Evolutionary conservation across 2,329 filamentous ascomycete species (phyloP).

Genomic region (Cordyceps militaris): DNA sequence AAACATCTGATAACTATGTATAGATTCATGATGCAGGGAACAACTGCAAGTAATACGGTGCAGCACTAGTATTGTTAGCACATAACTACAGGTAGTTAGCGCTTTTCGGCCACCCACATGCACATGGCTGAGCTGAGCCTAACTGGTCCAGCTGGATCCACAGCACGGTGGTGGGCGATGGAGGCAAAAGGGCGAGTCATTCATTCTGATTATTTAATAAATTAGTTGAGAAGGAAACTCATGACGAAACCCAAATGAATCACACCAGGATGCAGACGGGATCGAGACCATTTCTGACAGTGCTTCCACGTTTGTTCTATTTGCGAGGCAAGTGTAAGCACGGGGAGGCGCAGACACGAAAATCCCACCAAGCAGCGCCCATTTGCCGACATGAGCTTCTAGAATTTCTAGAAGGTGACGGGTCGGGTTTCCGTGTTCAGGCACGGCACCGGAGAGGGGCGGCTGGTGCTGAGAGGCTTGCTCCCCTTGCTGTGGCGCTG

Average conservation of each 20-base stretch:
- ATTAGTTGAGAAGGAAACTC: background rate
- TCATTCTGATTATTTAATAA: no score
- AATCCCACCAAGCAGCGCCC: background rate
- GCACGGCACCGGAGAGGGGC: background rate
- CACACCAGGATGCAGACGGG: background rate
- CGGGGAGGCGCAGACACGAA: background rate
- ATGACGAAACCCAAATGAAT: background rate
- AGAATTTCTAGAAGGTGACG: background rate
- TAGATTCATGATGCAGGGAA: no score
- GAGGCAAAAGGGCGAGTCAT: background rate
- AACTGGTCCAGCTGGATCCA: no score
- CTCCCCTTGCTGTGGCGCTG: background rate
- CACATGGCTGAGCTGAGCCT: no score
- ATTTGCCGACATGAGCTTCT: background rate
- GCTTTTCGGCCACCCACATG: no score
- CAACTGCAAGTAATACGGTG: no score
- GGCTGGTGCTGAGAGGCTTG: background rate
- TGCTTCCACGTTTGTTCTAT: background rate
- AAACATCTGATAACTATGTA: no score
- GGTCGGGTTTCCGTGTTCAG: background rate
- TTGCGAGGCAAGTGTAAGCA: background rate
- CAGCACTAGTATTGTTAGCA: no score
- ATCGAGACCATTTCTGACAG: background rate
- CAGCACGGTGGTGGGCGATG: no score
- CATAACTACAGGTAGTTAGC: no score